phyloP scores from a whole-genome alignment of 2,329 filamentous ascomycete species.

The Talaromyces rugulosus region DNA sequence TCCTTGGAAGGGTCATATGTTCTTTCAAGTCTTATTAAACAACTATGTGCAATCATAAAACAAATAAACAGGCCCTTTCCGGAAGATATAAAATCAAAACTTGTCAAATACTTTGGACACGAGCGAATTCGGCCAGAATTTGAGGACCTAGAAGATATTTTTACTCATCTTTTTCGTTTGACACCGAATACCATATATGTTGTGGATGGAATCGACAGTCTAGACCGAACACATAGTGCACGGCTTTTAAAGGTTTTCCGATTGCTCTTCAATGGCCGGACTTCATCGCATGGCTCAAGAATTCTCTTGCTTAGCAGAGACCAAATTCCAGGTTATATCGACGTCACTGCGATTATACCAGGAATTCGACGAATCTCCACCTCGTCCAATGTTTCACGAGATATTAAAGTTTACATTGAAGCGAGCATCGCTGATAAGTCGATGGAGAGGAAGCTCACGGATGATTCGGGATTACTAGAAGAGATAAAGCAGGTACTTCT shows the following conservation, averaged over 20 bases:
- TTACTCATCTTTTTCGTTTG: slow-evolving; percentile 10
- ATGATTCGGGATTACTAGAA: slow-evolving; percentile 10
- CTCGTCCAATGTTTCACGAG: slow-evolving; percentile 14
- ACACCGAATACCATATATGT: slow-evolving; percentile 15
- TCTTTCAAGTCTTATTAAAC: slow-evolving; percentile 19
- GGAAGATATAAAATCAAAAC: not conserved
- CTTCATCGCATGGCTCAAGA: slow-evolving; percentile 2
- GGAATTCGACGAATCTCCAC: slow-evolving; percentile 19
- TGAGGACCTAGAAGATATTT: slow-evolving; percentile 15
- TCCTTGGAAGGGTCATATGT: slow-evolving; percentile 8
- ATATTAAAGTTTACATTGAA: slow-evolving; percentile 19
- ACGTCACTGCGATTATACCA: slow-evolving; percentile 15
- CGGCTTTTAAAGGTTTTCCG: slow-evolving; percentile 8
- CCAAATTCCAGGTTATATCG: slow-evolving; percentile 18
- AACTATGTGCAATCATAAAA: slow-evolving; percentile 14
- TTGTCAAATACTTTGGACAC: slow-evolving; percentile 15
- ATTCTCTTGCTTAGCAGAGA: slow-evolving; percentile 19
- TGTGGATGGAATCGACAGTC: slow-evolving; percentile 18
- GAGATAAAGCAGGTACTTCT: slow-evolving; percentile 3
- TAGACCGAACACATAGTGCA: slow-evolving; percentile 10
- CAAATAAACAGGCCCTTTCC: slow-evolving; percentile 1
- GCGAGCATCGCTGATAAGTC: slow-evolving; percentile 16
- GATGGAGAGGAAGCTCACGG: slow-evolving; percentile 16
- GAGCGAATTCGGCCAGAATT: slow-evolving; percentile 15
- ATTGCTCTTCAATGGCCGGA: slow-evolving; percentile 8